These are phyloP conservation scores for Lizonia empirigonia DNA, from an alignment of 2,329 filamentous ascomycete genomes.

Conservation along the genomic window DNA sequence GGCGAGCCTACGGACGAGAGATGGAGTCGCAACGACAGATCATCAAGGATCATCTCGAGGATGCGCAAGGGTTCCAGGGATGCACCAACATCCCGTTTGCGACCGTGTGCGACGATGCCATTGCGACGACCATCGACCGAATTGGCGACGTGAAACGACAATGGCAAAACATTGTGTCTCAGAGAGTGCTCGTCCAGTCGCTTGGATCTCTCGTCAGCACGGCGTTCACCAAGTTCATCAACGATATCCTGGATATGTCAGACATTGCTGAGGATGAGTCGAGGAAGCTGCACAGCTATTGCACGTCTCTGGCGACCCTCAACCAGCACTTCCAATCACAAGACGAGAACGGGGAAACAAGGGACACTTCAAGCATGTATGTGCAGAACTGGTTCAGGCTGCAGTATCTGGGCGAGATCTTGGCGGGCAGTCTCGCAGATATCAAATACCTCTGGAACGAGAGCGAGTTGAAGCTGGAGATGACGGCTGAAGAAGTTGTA, in stretches of 20 bases:
- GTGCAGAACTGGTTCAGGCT: constrained; percentile 69
- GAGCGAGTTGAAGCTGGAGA: constrained; percentile 67
- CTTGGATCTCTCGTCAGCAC: constrained; percentile 64
- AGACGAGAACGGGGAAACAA: constrained; percentile 47
- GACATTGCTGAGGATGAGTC: constrained; percentile 69
- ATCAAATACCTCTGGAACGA: constrained; percentile 70
- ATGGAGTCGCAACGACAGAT: constrained; percentile 70
- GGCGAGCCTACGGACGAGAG: constrained; percentile 65
- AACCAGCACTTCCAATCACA: constrained; percentile 62
- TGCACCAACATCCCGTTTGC: constrained; percentile 66
- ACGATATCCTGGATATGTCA: constrained; percentile 66
- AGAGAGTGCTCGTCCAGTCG: constrained; percentile 65
- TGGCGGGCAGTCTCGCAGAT: constrained; percentile 67
- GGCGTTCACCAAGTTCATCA: constrained; percentile 63
- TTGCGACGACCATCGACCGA: constrained; percentile 63
- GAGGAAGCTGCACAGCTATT: constrained; percentile 62
- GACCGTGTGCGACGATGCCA: constrained; percentile 64
- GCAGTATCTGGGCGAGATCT: constrained; percentile 66
- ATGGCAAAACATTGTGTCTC: constrained; percentile 64
- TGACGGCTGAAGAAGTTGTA: constrained; percentile 65
- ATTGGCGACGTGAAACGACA: constrained; percentile 61
- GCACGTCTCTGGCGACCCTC: constrained; percentile 60
- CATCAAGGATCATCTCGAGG: constrained; percentile 65
- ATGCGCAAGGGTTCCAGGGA: constrained; percentile 65
- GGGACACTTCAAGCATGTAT: constrained; percentile 65